Evolutionary conservation across 2,329 filamentous ascomycete genomes (phyloP).

Genomic region (Monosporascus sp.): DNA sequence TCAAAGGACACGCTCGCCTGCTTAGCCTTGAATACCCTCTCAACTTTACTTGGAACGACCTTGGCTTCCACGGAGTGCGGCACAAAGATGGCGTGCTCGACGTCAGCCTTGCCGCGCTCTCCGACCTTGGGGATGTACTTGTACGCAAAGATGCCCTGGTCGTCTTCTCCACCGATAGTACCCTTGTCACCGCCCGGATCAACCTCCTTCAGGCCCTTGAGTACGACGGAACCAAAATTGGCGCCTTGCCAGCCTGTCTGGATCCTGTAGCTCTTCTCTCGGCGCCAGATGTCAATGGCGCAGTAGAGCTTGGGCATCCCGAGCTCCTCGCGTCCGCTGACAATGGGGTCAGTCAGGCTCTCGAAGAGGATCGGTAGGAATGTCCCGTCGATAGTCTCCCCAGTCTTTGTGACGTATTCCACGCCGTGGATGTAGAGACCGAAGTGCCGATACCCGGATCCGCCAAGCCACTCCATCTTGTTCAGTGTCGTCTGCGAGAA

Average conservation of each 20-base stretch:
- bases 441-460: constrained; percentile 50
- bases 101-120: too few relatives aligned
- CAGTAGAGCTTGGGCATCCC: constrained; percentile 56
- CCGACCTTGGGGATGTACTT: too few relatives aligned
- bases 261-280: constrained; percentile 27
- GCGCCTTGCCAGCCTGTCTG: constrained; percentile 36
- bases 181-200: too few relatives aligned
- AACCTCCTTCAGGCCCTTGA: constrained; percentile 15
- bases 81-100: too few relatives aligned
- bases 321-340: constrained; percentile 54
- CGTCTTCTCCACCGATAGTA: too few relatives aligned
- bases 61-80: too few relatives aligned
- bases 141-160: too few relatives aligned
- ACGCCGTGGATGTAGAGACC: constrained; percentile 60
- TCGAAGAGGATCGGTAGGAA: constrained; percentile 56
- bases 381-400: constrained; percentile 41
- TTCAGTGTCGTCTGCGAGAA: constrained; percentile 36
- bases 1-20: too few relatives aligned
- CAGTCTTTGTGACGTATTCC: constrained; percentile 46
- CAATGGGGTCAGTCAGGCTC: constrained; percentile 51
- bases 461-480: constrained; percentile 56
- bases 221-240: constrained; percentile 32
- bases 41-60: too few relatives aligned
- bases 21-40: too few relatives aligned
- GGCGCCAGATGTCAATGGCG: constrained; percentile 39